Evolutionary conservation across 108 stramenopile genomes (phyloP).

Genomic region (Skeletonema potamos): DNA sequence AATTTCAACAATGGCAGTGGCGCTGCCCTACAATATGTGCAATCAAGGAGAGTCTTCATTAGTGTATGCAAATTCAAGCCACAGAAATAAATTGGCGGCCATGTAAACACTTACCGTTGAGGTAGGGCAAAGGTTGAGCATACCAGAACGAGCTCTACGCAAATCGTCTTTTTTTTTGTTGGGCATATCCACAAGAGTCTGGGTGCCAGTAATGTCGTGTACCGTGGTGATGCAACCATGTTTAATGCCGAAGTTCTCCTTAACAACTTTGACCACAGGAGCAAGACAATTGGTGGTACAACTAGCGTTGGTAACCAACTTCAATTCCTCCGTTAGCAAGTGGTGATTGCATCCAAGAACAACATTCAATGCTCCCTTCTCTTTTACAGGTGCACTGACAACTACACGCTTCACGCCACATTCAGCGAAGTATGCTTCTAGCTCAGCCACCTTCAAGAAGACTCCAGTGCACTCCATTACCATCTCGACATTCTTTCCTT

Average conservation of each 20-base stretch:
- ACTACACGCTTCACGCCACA: conserved; percentile 91
- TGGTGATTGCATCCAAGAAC: conserved; percentile 94
- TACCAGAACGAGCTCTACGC: conserved; percentile 89
- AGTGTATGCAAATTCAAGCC: background rate
- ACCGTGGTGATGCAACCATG: conserved; percentile 95
- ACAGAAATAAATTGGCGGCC: background rate
- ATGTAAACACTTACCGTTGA: conserved; percentile 57
- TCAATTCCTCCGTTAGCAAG: conserved; percentile 61
- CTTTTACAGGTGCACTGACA: conserved; percentile 94
- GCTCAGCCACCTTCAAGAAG: conserved; percentile 73
- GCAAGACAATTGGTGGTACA: conserved; percentile 97
- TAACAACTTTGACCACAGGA: conserved; percentile 91
- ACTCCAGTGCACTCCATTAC: conserved; percentile 95
- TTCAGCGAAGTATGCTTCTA: conserved; percentile 77
- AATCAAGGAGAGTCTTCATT: background rate
- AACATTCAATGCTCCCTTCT: conserved; percentile 87
- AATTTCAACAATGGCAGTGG: conserved; percentile 93
- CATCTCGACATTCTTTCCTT: conserved; percentile 73
- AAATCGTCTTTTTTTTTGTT: conserved; percentile 91
- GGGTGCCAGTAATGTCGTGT: conserved; percentile 93
- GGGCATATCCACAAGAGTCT: conserved; percentile 90
- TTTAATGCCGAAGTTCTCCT: conserved; percentile 90
- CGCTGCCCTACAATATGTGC: conserved; percentile 44
- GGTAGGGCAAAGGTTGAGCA: conserved; percentile 92
- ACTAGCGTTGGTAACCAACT: conserved; percentile 89